A percentile compares a stretch with the other conserved stretches of the same genome.
Evolutionary conservation across 2,329 filamentous ascomycete genomes (phyloP).

Genomic region (Ilyonectria robusta): DNA sequence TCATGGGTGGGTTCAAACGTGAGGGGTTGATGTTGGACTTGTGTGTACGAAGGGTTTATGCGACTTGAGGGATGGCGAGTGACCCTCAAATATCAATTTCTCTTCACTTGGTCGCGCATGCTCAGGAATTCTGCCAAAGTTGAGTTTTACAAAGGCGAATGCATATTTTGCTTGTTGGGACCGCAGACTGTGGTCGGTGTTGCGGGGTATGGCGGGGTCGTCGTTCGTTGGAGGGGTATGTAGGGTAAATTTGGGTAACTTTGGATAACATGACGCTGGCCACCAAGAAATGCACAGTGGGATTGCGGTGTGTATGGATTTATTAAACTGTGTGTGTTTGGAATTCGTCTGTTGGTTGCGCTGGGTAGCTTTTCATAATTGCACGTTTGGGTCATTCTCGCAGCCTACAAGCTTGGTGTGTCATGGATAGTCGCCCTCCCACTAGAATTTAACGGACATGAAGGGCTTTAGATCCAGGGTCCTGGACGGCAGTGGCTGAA

Average conservation of each 20-base stretch:
- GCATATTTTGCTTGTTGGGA: conserved; percentile 7
- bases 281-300: not conserved
- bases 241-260: conserved; percentile 11
- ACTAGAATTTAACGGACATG: not conserved
- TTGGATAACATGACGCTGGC: not conserved
- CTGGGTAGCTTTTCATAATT: not conserved
- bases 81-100: not conserved
- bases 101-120: not conserved
- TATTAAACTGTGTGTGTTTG: not conserved
- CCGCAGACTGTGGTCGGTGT: conserved; percentile 18
- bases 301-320: not conserved
- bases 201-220: conserved; percentile 31
- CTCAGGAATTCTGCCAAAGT: not conserved
- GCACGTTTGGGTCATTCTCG: not conserved
- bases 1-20: conserved; percentile 12
- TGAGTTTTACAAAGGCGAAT: not conserved
- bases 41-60: not conserved
- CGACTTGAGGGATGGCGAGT: not conserved
- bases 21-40: not conserved
- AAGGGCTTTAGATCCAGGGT: not conserved
- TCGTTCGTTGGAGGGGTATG: conserved; percentile 6
- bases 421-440: not conserved
- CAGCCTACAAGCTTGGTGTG: too few relatives aligned
- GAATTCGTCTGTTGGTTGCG: not conserved
- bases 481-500: not conserved